Percentiles rank a stretch among this genome's conserved stretches.
phyloP scores from a whole-genome alignment of 768 basidiomycete genomes.

The Lyophyllum semitale region DNA sequence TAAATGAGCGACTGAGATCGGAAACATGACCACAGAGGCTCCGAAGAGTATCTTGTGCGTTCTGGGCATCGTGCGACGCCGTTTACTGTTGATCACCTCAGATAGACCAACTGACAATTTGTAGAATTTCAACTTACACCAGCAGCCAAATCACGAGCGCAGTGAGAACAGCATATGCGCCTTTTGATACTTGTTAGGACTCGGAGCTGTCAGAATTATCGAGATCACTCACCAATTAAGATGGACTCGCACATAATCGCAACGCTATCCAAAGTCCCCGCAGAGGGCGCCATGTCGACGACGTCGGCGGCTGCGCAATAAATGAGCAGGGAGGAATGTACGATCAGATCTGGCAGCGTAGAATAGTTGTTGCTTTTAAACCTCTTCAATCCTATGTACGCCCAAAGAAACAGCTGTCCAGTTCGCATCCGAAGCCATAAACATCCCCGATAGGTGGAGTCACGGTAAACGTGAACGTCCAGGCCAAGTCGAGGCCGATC shows the following conservation, averaged over 20 bases:
- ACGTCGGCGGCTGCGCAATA: background rate
- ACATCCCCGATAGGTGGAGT: too few relatives aligned
- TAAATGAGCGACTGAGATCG: conserved; percentile 10
- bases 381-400: too few relatives aligned
- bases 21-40: conserved; percentile 13
- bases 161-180: conserved; percentile 5
- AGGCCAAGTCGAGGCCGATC: too few relatives aligned
- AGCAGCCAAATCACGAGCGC: conserved; percentile 8
- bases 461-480: too few relatives aligned
- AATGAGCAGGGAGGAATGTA: too few relatives aligned
- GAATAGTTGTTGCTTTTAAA: too few relatives aligned
- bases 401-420: too few relatives aligned
- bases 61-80: conserved; percentile 5
- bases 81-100: background rate
- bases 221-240: conserved; percentile 1
- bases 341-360: too few relatives aligned
- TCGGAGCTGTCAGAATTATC: too few relatives aligned
- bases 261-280: conserved; percentile 1
- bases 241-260: conserved; percentile 12
- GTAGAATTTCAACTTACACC: background rate
- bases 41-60: conserved; percentile 11
- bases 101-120: background rate
- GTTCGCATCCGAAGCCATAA: too few relatives aligned
- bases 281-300: conserved; percentile 6
- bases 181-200: background rate